Evolutionary conservation across 129 eudicot genomes (phyloP), one percentile per base, ranked within the genome.

Genomic region (Arctium lappa): DNA sequence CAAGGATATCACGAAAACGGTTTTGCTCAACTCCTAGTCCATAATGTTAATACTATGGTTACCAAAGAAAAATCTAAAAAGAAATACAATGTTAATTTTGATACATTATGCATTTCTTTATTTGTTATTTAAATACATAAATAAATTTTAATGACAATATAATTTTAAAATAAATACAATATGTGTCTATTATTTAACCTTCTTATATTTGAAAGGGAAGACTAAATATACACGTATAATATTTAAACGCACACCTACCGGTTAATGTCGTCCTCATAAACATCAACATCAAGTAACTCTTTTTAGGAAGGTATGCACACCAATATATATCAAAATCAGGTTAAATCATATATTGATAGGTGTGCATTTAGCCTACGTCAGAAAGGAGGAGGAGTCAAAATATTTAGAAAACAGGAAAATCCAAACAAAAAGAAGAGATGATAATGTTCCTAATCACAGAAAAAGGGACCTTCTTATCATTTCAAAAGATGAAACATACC

Each of bases 341-440:
- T 60, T 5, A 60, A 4, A 60, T 60, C 15, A n/a, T 5, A 60
- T 8, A 60, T 56, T 60, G 29, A 60, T 15, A 53, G 8, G 6
- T 15, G 65, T 15, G 22, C 22, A 15, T 53, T 53, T 15, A 4
- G 1, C 1, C n/a, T 12, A 50, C n/a, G 5, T 3, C 27, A 0
- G 27, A 22, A 22, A 15, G 3, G 18, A 53, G 63, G 63, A 53
- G 22, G 3, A 27, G 65, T 53, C 65, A 53, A 53, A 53, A 16
- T 60, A 60, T 11, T 36, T 37, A 27, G 16, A 66, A 79, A 38
- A 22, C 34, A 16, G 60, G 29, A 38, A 40, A 40, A n/a, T 73
- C 48, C 75, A 81, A 74, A 81, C 66, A 73, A 48, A 72, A 37
- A 79, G 85, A 81, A 68, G 60, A 81, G 44, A 68, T 73, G 44